Conservation (phyloP, 129 eudicot species). For the Flaveria brownii region DNA sequence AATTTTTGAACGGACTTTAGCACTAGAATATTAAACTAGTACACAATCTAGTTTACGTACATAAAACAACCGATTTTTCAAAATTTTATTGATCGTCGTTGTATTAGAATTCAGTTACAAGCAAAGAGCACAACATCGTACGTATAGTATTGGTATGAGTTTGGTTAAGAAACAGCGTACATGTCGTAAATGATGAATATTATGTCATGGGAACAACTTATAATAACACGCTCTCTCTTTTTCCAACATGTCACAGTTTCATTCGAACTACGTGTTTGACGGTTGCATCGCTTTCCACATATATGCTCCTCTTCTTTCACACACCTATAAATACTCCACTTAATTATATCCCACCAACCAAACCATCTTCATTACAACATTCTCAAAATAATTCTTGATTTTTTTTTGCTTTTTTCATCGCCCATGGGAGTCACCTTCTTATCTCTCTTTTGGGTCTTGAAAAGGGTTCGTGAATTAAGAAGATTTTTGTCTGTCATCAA, state of each 20-base stretch:
- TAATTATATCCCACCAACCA: constrained; percentile 7
- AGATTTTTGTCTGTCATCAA: constrained; percentile 13
- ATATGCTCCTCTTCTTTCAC: constrained; percentile 12
- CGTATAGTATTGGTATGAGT: too few relatives aligned
- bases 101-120: not conserved
- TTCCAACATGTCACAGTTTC: constrained; percentile 29
- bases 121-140: not conserved
- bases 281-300: constrained; percentile 39
- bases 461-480: constrained; percentile 19
- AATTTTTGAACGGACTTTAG: too few relatives aligned
- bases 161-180: too few relatives aligned
- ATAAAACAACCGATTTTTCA: too few relatives aligned
- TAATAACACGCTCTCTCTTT: constrained; percentile 2
- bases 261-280: constrained; percentile 36
- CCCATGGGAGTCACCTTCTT: constrained; percentile 25
- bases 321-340: constrained; percentile 24
- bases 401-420: not conserved
- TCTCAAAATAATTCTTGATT: not conserved
- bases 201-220: constrained; percentile 7
- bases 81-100: too few relatives aligned
- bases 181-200: too few relatives aligned
- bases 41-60: too few relatives aligned
- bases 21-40: too few relatives aligned
- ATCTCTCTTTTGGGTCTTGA: constrained; percentile 21
- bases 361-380: not conserved